These are phyloP conservation scores for Fusarium poae DNA, from an alignment of 2,329 filamentous ascomycete species.

Conservation along the genomic window DNA sequence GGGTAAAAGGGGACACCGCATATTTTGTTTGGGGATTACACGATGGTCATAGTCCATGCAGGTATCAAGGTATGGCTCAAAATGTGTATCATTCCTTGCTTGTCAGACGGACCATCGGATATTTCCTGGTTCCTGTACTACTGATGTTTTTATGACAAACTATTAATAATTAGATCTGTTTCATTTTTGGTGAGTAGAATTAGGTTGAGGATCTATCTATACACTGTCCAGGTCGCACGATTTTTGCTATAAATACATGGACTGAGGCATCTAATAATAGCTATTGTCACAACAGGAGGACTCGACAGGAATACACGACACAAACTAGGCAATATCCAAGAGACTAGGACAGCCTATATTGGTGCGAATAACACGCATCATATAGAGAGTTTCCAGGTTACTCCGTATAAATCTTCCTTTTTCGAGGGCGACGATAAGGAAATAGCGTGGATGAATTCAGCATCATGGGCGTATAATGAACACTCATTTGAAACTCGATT, in stretches of 20 bases:
- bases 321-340: neutral
- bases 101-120: slow-evolving; percentile 29
- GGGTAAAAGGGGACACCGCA: slow-evolving; percentile 41
- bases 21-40: slow-evolving; percentile 26
- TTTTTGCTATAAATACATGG: neutral
- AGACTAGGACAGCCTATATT: neutral
- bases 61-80: slow-evolving; percentile 27
- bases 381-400: neutral
- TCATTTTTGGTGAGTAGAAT: slow-evolving; percentile 6
- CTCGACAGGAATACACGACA: neutral
- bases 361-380: neutral
- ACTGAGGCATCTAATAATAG: neutral
- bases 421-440: neutral
- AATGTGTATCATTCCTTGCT: slow-evolving; percentile 27
- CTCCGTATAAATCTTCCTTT: neutral
- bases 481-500: neutral
- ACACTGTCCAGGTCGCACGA: neutral
- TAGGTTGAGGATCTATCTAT: neutral
- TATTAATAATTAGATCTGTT: slow-evolving; percentile 35
- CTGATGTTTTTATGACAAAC: slow-evolving; percentile 42
- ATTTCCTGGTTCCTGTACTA: slow-evolving; percentile 36
- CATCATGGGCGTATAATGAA: neutral
- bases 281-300: neutral
- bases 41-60: slow-evolving; percentile 22
- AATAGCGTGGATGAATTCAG: neutral